phyloP scores from a whole-genome alignment of 2,329 filamentous ascomycete genomes.

The Thelonectria olida region DNA sequence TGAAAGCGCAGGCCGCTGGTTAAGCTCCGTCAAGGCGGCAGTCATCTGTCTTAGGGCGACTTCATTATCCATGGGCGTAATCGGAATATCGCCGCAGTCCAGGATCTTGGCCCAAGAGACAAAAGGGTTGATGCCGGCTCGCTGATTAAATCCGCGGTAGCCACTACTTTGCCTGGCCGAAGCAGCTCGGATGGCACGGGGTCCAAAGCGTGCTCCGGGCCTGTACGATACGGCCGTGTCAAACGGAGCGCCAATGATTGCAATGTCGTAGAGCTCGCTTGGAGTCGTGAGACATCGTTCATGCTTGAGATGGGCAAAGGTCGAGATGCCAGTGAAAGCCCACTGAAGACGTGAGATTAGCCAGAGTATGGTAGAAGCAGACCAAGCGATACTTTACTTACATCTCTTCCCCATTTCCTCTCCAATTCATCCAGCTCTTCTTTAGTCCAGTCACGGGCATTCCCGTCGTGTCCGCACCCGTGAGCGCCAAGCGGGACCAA shows the following conservation, averaged over 20 bases:
- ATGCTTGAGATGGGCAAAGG: constrained; percentile 74
- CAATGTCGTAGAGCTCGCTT: constrained; percentile 69
- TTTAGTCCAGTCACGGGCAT: constrained; percentile 1
- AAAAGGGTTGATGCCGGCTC: constrained; percentile 82
- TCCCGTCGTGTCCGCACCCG: background rate
- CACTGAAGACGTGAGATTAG: constrained; percentile 10
- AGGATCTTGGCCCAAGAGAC: constrained; percentile 77
- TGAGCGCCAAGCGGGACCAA: background rate
- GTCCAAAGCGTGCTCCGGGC: constrained; percentile 76
- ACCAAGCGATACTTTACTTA: no score
- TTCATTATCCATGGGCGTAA: constrained; percentile 82
- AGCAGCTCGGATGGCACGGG: constrained; percentile 81
- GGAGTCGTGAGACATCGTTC: constrained; percentile 72
- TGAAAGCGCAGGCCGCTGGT: constrained; percentile 47
- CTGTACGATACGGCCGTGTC: constrained; percentile 66
- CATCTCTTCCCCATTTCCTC: constrained; percentile 6
- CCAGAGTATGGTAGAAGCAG: no score
- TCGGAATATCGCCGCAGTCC: constrained; percentile 87
- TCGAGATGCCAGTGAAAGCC: constrained; percentile 72
- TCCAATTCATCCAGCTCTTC: constrained; percentile 2
- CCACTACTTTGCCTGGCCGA: constrained; percentile 76
- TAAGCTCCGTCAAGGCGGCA: constrained; percentile 72
- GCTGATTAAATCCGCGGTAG: constrained; percentile 77
- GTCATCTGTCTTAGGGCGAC: constrained; percentile 82
- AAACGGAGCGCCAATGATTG: constrained; percentile 73